Percentiles rank a stretch among this genome's conserved stretches.
Evolutionary conservation across 495 filamentous ascomycete genomes (phyloP).

Genomic region (Glutinoglossum americanum): DNA sequence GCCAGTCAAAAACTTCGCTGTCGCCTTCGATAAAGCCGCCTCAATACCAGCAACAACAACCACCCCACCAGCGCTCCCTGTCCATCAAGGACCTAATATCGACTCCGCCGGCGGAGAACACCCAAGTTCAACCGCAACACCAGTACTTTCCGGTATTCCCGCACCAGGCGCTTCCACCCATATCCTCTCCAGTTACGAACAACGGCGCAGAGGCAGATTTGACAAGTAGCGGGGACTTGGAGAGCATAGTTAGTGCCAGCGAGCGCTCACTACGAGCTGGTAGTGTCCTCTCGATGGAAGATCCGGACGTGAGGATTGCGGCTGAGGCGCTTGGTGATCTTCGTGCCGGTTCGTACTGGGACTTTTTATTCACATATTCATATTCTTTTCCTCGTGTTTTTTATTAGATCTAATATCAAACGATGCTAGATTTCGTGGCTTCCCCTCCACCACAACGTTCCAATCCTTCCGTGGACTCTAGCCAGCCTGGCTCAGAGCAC

Average conservation of each 20-base stretch:
- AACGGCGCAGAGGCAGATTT: not conserved
- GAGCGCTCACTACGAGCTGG: not conserved
- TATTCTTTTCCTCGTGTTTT: not conserved
- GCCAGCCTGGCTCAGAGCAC: not conserved
- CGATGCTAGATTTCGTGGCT: not conserved
- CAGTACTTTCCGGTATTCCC: not conserved
- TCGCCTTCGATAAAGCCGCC: not conserved
- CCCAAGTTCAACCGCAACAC: not conserved
- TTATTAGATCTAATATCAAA: not conserved
- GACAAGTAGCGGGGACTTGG: not conserved
- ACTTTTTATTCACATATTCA: not conserved
- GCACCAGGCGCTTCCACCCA: not conserved
- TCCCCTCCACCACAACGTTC: not conserved
- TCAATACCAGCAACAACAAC: not conserved
- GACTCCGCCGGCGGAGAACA: not conserved
- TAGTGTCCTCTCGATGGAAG: conserved; percentile 5
- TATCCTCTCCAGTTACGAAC: not conserved
- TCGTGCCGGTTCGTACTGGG: conserved; percentile 3
- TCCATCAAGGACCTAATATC: conserved; percentile 1
- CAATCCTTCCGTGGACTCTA: not conserved
- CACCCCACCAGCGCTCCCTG: not conserved
- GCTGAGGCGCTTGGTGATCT: conserved; percentile 3
- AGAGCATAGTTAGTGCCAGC: not conserved
- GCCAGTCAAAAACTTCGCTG: not conserved
- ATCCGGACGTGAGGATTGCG: conserved; percentile 4